A percentile compares a stretch with the other conserved stretches of the same genome.
These are phyloP conservation scores for Verbascum thapsus DNA, from an alignment of 257 asterid species.

Conservation along the genomic window DNA sequence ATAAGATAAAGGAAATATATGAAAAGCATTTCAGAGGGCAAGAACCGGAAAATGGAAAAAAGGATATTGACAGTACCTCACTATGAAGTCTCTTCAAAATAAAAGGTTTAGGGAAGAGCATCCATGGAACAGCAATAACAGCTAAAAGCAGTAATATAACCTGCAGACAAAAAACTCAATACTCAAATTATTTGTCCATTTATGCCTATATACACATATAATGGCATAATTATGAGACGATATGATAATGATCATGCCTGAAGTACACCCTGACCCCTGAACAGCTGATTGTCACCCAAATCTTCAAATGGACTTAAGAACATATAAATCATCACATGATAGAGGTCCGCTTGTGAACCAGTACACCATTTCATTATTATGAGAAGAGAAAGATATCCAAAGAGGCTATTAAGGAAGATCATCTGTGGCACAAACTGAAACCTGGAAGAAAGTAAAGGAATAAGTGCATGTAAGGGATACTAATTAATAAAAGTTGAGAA, in stretches of 20 bases:
- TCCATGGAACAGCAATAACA: conserved; percentile 93
- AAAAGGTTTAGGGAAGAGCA: conserved; percentile 98
- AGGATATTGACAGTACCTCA: conserved; percentile 53
- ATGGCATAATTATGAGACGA: conserved; percentile 19
- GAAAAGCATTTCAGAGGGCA: not conserved
- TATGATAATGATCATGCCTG: conserved; percentile 56
- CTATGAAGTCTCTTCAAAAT: conserved; percentile 75
- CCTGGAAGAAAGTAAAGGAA: conserved; percentile 46
- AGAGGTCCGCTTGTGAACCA: conserved; percentile 93
- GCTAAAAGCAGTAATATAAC: conserved; percentile 75
- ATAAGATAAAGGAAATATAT: conserved; percentile 19
- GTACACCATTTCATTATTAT: conserved; percentile 83
- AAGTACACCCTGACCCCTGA: conserved; percentile 85
- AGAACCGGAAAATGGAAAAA: not conserved
- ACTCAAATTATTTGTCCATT: conserved; percentile 17
- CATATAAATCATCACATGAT: conserved; percentile 97
- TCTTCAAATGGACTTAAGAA: conserved; percentile 92
- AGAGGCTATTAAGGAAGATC: conserved; percentile 88
- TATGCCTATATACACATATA: conserved; percentile 6
- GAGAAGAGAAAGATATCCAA: conserved; percentile 92
- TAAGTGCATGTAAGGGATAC: conserved; percentile 30
- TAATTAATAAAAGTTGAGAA: conserved; percentile 11
- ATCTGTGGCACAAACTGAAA: conserved; percentile 92
- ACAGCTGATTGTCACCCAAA: conserved; percentile 76
- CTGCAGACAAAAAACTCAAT: conserved; percentile 41